Evolutionary conservation across 192 early-diverging fungal species (phyloP).

Genomic region (Gigaspora rosea): DNA sequence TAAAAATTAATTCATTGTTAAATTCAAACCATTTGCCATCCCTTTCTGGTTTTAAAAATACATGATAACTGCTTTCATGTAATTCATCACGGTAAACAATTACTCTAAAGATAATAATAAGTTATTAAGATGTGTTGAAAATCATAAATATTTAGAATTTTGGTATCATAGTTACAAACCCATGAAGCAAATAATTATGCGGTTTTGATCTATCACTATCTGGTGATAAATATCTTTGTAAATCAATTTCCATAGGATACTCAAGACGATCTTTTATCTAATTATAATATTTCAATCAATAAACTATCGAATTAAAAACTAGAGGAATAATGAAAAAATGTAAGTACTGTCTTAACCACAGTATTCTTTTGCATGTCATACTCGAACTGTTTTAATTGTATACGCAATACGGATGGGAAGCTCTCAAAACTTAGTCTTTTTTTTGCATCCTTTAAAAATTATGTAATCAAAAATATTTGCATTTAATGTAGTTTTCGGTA

Average conservation of each 20-base stretch:
- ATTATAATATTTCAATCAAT: not conserved
- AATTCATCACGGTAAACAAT: constrained; percentile 93
- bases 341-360: constrained; percentile 71
- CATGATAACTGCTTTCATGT: constrained; percentile 84
- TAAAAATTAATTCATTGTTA: not conserved
- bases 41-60: constrained; percentile 80
- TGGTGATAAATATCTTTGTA: constrained; percentile 76
- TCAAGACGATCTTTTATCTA: constrained; percentile 93
- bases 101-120: constrained; percentile 57
- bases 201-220: constrained; percentile 62
- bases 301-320: not conserved
- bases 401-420: constrained; percentile 91
- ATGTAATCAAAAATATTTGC: not conserved
- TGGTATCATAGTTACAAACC: constrained; percentile 47
- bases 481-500: not conserved
- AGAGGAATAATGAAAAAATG: not conserved
- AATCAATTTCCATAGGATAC: constrained; percentile 84
- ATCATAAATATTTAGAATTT: not conserved
- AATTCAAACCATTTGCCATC: constrained; percentile 70
- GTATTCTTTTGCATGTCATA: constrained; percentile 89
- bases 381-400: constrained; percentile 97
- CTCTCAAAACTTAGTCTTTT: constrained; percentile 94
- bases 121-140: not conserved
- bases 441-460: constrained; percentile 69
- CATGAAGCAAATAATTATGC: constrained; percentile 86